Evolutionary conservation across 139 green algal genomes (phyloP), one percentile per base, ranked within the genome.

Genomic region (Tetratostichococcus sp.): DNA sequence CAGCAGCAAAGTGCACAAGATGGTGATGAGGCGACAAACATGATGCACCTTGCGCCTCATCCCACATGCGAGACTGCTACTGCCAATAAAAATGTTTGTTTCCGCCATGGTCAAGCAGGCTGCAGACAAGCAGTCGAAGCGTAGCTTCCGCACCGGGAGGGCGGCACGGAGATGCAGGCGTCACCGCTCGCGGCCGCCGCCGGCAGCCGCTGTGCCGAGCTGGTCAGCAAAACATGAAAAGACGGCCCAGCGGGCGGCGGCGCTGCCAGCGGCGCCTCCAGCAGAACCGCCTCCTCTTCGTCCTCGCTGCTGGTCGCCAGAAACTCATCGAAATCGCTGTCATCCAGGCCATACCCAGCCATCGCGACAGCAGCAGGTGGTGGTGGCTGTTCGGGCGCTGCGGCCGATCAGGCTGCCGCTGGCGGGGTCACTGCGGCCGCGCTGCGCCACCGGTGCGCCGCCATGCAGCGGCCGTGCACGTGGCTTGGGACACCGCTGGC

Each of bases 271-370:
- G 4, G 75, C 43, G 5, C 57, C 57, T 2, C 50, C 76, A 43
- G 57, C 57, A n/a, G 23, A 43, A 65, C 5, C 25, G 39, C 39
- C 6, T 43, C 65, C 4, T 30, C 21, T 28, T 76, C 71, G 21
- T 74, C 69, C n/a, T 68, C 23, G 32, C 23, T 76, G 33, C 34
- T 59, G 68, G 35, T 81, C 26, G 59, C 76, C 32, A 81, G 76
- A 30, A 59, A 81, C 43, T 81, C 76, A 28, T 81, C 76, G 65
- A 77, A 42, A 25, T 81, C 76, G 65, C 68, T 75, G 30, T 65
- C 26, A 6, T 62, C 25, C 35, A 79, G 28, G 35, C 75, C 75
- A 35, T 62, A 77, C n/a, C 72, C 72, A 72, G 62, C 30, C 62
- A 62, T 62, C 11, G 2, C 19, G 50, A 2, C 50, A n/a, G 50